These are phyloP conservation scores for Cladobotryum mycophilum DNA, from an alignment of 2,329 filamentous ascomycete species.

Conservation along the genomic window DNA sequence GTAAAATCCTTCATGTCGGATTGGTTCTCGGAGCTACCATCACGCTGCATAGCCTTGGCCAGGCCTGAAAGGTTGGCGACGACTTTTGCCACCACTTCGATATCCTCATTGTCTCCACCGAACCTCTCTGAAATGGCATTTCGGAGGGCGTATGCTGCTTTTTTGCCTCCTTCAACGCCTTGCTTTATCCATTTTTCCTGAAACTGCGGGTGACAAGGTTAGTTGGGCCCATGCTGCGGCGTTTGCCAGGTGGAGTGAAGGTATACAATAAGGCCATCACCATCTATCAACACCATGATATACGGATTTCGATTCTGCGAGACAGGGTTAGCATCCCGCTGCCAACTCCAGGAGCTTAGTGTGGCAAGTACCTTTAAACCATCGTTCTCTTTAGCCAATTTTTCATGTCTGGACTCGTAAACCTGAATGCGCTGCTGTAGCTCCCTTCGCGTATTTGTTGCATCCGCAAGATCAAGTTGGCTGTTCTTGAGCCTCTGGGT, in stretches of 20 bases:
- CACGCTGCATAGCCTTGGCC: slow-evolving; percentile 41
- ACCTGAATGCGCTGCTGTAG: slow-evolving; percentile 42
- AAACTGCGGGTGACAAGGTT: slow-evolving; percentile 39
- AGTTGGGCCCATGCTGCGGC: background rate
- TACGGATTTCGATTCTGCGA: slow-evolving; percentile 51
- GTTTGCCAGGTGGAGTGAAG: background rate
- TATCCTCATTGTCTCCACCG: slow-evolving; percentile 36
- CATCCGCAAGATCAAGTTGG: slow-evolving; percentile 45
- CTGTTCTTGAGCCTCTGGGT: slow-evolving; percentile 37
- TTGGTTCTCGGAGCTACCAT: slow-evolving; percentile 39
- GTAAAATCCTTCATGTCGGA: slow-evolving; percentile 50
- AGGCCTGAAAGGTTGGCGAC: slow-evolving; percentile 50
- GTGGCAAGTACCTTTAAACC: slow-evolving; percentile 38
- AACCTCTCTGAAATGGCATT: slow-evolving; percentile 42
- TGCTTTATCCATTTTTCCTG: slow-evolving; percentile 47
- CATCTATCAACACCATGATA: slow-evolving; percentile 55
- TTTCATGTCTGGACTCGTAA: slow-evolving; percentile 30
- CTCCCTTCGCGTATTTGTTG: slow-evolving; percentile 42
- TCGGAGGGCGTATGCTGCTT: slow-evolving; percentile 44
- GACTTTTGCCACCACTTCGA: slow-evolving; percentile 51
- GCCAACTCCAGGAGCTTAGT: too few relatives aligned
- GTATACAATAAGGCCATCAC: slow-evolving; percentile 53
- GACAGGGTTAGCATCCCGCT: background rate
- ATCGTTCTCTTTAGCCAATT: slow-evolving; percentile 33
- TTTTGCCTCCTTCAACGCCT: slow-evolving; percentile 50